These are phyloP conservation scores for Rhizophagus sp. DNA, from an alignment of 192 early-diverging fungal species.

Conservation along the genomic window DNA sequence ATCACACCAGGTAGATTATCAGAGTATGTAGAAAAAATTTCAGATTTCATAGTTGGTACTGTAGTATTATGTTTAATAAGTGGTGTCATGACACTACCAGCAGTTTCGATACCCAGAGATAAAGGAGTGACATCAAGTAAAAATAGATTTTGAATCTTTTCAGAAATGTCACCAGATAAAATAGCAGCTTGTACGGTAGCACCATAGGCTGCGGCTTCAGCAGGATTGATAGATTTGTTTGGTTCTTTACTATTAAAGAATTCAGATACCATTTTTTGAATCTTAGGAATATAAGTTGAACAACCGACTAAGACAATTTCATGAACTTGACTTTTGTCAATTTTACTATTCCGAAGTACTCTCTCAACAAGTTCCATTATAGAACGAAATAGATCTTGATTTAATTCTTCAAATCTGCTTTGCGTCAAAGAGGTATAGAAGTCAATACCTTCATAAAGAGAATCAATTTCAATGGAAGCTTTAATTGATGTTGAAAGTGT, in stretches of 20 bases:
- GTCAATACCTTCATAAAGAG: too few relatives aligned
- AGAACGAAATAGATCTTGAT: too few relatives aligned
- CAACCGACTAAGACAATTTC: constrained; percentile 91
- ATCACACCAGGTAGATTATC: constrained; percentile 81
- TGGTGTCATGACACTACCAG: constrained; percentile 70
- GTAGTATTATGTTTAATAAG: constrained; percentile 57
- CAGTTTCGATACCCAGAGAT: constrained; percentile 82
- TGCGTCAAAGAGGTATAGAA: too few relatives aligned
- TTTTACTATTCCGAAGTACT: too few relatives aligned
- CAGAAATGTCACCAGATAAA: too few relatives aligned
- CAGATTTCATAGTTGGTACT: constrained; percentile 78
- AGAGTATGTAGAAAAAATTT: constrained; percentile 71
- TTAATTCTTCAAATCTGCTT: too few relatives aligned
- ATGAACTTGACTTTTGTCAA: constrained; percentile 41
- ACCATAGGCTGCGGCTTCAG: constrained; percentile 92
- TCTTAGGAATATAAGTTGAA: constrained; percentile 93
- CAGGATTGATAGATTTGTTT: constrained; percentile 89
- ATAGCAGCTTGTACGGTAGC: constrained; percentile 61
- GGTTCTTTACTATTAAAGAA: constrained; percentile 93
- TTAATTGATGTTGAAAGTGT: too few relatives aligned
- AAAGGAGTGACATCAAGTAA: constrained; percentile 65
- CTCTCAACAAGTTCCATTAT: too few relatives aligned
- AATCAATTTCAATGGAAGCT: too few relatives aligned
- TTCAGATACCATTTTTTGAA: constrained; percentile 80
- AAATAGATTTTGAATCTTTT: constrained; percentile 62